A percentile compares a stretch with the other conserved stretches of the same genome.
Conservation (phyloP, 768 basidiomycete species). For the Leccinum barrowsii region DNA sequence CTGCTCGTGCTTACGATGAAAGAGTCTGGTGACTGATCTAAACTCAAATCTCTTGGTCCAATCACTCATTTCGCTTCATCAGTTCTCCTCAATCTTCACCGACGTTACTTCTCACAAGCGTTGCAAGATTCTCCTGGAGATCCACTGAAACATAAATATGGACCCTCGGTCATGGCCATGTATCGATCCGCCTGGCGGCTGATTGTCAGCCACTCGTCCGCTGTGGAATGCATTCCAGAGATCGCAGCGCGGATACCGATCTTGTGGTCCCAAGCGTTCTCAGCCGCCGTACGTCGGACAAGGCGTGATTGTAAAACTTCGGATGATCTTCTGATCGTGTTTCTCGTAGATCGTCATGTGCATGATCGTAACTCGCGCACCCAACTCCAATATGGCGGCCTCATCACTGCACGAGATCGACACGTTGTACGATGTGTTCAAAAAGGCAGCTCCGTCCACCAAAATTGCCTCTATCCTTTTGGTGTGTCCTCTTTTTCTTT, state of each 20-base stretch:
- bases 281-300: constrained; percentile 51
- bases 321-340: neutral
- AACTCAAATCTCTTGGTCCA: neutral
- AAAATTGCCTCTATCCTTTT: constrained; percentile 42
- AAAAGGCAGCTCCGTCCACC: constrained; percentile 43
- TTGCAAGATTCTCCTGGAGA: constrained; percentile 57
- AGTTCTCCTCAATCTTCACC: constrained; percentile 65
- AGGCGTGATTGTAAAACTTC: neutral
- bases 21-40: constrained; percentile 42
- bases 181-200: constrained; percentile 72
- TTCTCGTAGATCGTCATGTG: constrained; percentile 53
- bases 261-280: constrained; percentile 65
- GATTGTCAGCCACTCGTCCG: constrained; percentile 45
- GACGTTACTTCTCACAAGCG: constrained; percentile 65
- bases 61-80: neutral
- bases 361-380: constrained; percentile 48
- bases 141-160: constrained; percentile 56
- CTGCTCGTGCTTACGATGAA: constrained; percentile 44
- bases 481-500: constrained; percentile 28
- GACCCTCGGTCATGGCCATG: constrained; percentile 66
- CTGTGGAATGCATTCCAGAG: constrained; percentile 39
- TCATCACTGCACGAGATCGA: constrained; percentile 49
- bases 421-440: constrained; percentile 41
- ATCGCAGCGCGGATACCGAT: constrained; percentile 44
- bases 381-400: constrained; percentile 44